Evolutionary conservation across 2,329 filamentous ascomycete genomes (phyloP), one percentile per base, ranked within the genome.

Genomic region (Xylaria arbuscula): DNA sequence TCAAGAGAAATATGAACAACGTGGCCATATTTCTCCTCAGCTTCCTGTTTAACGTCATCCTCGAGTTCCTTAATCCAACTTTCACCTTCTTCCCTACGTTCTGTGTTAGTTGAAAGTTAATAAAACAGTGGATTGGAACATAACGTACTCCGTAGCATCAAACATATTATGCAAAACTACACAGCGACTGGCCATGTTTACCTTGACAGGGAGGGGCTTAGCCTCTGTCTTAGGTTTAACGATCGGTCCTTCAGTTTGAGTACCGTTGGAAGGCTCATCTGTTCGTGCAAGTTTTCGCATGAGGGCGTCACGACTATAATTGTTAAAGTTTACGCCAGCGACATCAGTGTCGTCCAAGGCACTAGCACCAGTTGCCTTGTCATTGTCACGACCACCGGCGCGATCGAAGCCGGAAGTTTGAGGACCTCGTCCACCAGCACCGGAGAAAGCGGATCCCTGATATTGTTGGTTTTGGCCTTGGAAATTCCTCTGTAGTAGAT

Each of bases 201-300:
- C 93, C 76, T 93, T 94, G 76, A 96, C 89, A 55, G 93, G 93
- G 50, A 94, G 83, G 62, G 92, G 88, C 78, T 94, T 94, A 50
- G 87, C 84, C 78, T 95, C 92, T 55, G 90, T 92, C 82, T 92
- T 94, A 72, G 93, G 91, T 79, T 93, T 93, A 72, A 90, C 83
- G 67, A 92, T 85, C 81, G 92, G 90, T 79, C 88, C 88, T 82
- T 93, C 89, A 74, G 91, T 88, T 76, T 88, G 88, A 75, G 86
- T 84, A 76, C 88, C 87, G 74, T 86, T 83, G 70, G 86, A 83
- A 73, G 89, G 86, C 79, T 98, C 94, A 83, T 98, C 94, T 83
- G 92, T 95, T 87, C 96, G 91, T 79, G 96, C 94, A 82, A 99
- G 92, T 84, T 98, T 98, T 82, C 93, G 90, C 96, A 99, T 99